Evolutionary conservation across 2,329 filamentous ascomycete species (phyloP).

Genomic region (Pleoardoris graminearum): DNA sequence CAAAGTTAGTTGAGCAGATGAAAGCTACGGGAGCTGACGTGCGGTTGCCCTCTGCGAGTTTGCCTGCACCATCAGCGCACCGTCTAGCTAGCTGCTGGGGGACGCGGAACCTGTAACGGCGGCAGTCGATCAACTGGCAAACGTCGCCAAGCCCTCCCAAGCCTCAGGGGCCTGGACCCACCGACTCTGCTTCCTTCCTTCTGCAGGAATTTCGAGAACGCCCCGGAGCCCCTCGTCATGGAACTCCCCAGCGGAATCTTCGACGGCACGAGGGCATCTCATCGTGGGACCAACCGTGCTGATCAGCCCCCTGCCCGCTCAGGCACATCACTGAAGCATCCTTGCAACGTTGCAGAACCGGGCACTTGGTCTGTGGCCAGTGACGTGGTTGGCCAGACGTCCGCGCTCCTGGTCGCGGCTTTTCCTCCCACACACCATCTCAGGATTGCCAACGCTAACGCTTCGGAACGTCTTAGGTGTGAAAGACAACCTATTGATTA

Average conservation of each 20-base stretch:
- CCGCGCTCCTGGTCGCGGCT: conserved; percentile 6
- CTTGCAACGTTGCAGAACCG: conserved; percentile 25
- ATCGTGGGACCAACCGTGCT: conserved; percentile 9
- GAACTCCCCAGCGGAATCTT: background rate
- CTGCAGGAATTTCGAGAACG: background rate
- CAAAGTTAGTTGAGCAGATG: too few relatives aligned
- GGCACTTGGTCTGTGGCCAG: conserved; percentile 26
- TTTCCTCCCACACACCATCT: too few relatives aligned
- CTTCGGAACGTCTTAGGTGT: too few relatives aligned
- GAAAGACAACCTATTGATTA: background rate
- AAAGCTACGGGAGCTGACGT: too few relatives aligned
- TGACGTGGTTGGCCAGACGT: conserved; percentile 25
- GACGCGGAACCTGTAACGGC: background rate
- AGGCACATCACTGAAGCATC: conserved; percentile 31
- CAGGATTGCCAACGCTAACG: too few relatives aligned
- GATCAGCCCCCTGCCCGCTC: conserved; percentile 24
- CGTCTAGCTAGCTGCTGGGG: background rate
- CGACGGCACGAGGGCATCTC: background rate
- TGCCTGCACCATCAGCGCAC: background rate
- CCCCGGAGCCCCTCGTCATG: background rate
- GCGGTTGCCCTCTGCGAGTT: too few relatives aligned
- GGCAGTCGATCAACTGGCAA: background rate
- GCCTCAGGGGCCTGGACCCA: conserved; percentile 2
- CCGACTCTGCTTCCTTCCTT: background rate
- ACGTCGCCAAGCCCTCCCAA: background rate